Evolutionary conservation across 768 basidiomycete species (phyloP), one percentile per base, ranked within the genome.

Genomic region (Kwoniella sp.): DNA sequence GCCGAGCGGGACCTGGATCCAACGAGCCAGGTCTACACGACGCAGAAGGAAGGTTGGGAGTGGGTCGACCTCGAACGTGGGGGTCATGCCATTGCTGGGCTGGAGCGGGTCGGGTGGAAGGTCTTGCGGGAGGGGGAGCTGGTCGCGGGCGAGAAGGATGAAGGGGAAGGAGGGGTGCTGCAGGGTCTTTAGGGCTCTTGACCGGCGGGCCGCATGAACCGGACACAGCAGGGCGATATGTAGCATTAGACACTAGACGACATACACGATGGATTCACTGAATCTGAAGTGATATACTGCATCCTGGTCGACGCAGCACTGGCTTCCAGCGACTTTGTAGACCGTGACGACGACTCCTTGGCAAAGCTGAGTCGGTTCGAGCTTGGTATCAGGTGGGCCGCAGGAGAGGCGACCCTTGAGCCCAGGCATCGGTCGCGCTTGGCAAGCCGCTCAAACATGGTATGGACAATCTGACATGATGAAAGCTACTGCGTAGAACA

Each of bases 161-260:
- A 37, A 25, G 53, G 53, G 9, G 48, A 50, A 17, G 42, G 22
- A 10, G 68, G 68, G 20, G 55, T 59, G 3, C 32, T 67, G 42
- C 67, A 69, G 47, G 65, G 68, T 15, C 50, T 69, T 46, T 66
- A 56, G 34, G 22, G n/a, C n/a, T n/a, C n/a, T n/a, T n/a, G n/a
- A n/a, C n/a, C n/a, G n/a, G n/a, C 15, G 15, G 15, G 36, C n/a
- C n/a, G n/a, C n/a, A 22, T 22, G 37, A 9, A 14, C 15, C 19
- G 37, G 23, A 32, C 15, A 32, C 19, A 38, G 9, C 11, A 22
- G 23, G 19, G 23, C 23, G 23, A 22, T 20, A 38, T 38, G 37
- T 38, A 38, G 37, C 37, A 20, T 38, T 38, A 38, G 37, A 38
- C 19, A 5, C 19, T 38, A 38, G 37, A 38, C 11, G 37, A n/a